phyloP scores from a whole-genome alignment of 371 early-diverging fungal genomes.

The Saksenaea vasiformis region DNA sequence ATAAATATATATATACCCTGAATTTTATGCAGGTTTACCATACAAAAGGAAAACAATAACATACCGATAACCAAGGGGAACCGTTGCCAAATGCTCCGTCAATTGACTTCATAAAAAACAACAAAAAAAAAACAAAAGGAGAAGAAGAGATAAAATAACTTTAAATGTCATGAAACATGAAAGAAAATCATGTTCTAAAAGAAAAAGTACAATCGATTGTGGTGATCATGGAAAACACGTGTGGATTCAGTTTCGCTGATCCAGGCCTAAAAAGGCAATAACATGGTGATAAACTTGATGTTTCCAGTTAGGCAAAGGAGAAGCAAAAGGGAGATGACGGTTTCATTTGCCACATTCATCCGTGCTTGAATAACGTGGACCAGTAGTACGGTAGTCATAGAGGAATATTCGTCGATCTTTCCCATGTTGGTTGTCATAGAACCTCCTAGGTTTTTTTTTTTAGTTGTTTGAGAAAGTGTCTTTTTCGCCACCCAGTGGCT shows the following conservation, averaged over 20 bases:
- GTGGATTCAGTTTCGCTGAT: neutral
- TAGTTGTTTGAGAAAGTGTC: neutral
- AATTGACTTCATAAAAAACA: neutral
- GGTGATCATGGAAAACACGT: neutral
- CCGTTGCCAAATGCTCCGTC: neutral
- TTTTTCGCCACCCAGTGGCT: slow-evolving; percentile 1
- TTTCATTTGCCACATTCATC: slow-evolving; percentile 3
- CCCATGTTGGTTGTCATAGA: slow-evolving; percentile 1
- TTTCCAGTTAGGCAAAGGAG: slow-evolving; percentile 4
- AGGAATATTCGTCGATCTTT: slow-evolving; percentile 3
- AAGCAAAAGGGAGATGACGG: neutral
- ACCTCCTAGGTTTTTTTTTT: neutral
- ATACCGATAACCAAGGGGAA: too few species aligned
- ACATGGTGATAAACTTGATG: neutral
- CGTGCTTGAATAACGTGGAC: neutral
- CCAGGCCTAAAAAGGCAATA: neutral
- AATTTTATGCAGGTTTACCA: too few species aligned
- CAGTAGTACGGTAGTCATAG: neutral
- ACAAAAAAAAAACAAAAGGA: neutral
- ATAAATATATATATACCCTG: too few species aligned
- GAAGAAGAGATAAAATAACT: neutral
- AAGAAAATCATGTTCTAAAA: neutral
- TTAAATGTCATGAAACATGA: neutral
- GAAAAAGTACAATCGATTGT: neutral
- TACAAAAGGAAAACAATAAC: too few species aligned